Evolutionary conservation across 164 flowering plant species (phyloP), one percentile per base, ranked within the genome.

Genomic region (Warburgia ugandensis): DNA sequence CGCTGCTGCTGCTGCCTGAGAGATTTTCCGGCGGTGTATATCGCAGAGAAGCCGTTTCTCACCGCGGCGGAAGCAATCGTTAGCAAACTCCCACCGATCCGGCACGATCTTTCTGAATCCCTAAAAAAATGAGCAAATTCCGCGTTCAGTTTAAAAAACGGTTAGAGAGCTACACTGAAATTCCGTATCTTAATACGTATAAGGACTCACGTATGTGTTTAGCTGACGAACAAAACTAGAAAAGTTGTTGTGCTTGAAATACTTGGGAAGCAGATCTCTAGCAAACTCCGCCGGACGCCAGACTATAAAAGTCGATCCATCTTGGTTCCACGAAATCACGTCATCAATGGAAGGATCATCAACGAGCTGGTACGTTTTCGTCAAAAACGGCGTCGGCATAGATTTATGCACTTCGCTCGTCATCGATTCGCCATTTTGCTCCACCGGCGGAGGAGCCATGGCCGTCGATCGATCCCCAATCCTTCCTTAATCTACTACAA

Each of bases 141-240:
- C 11, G 13, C 22, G 35, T 3, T 13, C 12, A n/a, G 20, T 32
- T 9, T 9, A 36, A 22, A 36, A 6, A 2, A 33, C 14, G 11
- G 11, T 1, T 21, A 20, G 1, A 20, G 1, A 6, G 27, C 20
- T 20, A 5, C 3, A 17, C 5, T 7, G n/a, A n/a, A n/a, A n/a
- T n/a, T n/a, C n/a, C n/a, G n/a, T n/a, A n/a, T n/a, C 3, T 5
- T 2, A 1, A 20, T 8, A 22, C 17, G 14, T 7, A 19, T 1
- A 44, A 23, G 38, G 11, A 3, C 71, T 59, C 47, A 73, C 78
- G 53, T 73, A 73, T 33, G 69, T 70, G 44, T 73, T 73, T 35
- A 73, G 75, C 51, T 73, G 78, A 11, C 69, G 65, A 13, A 73
- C 64, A 35, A 73, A 73, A 54, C 70, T 67, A 4, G 78, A 67